Conservation (phyloP, 768 basidiomycete genomes). For the Rhodotorula kratochvilovae region DNA sequence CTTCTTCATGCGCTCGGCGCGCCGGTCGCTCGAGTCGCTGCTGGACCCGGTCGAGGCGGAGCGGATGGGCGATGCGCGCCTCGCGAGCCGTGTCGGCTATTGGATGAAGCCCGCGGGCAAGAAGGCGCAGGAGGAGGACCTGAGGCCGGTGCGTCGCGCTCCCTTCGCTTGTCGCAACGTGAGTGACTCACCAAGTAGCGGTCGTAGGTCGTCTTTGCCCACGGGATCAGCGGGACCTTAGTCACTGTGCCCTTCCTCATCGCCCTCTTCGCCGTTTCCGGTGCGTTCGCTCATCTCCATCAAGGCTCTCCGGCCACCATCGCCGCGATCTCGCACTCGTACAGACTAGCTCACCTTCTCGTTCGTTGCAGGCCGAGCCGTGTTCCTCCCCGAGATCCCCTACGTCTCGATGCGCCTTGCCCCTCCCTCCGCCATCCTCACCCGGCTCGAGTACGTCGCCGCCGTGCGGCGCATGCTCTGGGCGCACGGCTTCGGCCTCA, state of each 20-base stretch:
- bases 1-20: constrained; percentile 20
- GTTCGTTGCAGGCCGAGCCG: constrained; percentile 12
- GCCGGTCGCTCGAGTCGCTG: constrained; percentile 19
- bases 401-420: constrained; percentile 38
- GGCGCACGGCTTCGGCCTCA: constrained; percentile 35
- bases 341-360: no score
- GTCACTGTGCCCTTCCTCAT: constrained; percentile 3
- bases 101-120: constrained; percentile 20
- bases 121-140: constrained; percentile 13
- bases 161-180: not conserved
- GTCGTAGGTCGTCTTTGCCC: constrained; percentile 24
- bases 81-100: constrained; percentile 13
- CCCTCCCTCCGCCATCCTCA: constrained; percentile 21
- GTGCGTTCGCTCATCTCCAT: not conserved
- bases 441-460: constrained; percentile 31
- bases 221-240: constrained; percentile 29
- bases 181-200: not conserved
- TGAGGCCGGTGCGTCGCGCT: not conserved
- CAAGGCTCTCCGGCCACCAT: no score
- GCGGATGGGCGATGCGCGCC: constrained; percentile 12
- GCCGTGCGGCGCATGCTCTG: constrained; percentile 32
- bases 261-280: not conserved
- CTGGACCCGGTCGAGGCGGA: constrained; percentile 19
- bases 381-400: constrained; percentile 34
- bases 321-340: no score